Base-by-base conservation (phyloP, 441 rosid genomes). In the Hura crepitans region DNA sequence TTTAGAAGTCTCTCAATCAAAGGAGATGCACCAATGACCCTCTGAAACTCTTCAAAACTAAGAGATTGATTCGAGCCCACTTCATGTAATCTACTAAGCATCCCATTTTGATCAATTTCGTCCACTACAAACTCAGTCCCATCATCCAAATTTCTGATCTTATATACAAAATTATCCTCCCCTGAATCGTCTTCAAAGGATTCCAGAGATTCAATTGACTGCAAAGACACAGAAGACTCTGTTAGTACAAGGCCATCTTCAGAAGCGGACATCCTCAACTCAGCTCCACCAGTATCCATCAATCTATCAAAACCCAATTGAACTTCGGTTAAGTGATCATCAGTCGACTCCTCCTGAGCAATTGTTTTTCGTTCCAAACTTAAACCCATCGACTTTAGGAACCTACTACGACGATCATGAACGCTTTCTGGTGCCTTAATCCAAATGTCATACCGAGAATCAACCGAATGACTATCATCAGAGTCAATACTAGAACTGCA, bases 381-480 rank as follows among this genome's bases (percentile, higher is more conserved):
- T 68, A 73, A 70, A 43, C 85, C 87, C 91, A 89, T 89, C 91
- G 88, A 88, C 62, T 76, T 80, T 20, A 96, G 72, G 68, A 96
- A 96, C 81, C 83, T 85, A 65, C 72, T 72, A 28, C 99, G 90
- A 50, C 99, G 86, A 70, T 88, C 90, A 67, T 69, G 72, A 31
- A 95, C 84, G 77, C 92, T 88, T 71, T 42, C 79, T 1, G 91
- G 98, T 54, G 79, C 81, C 73, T 64, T 78, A 75, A 77, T 77
- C 99, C 98, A 93, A 15, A 86, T 68, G 51, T 87, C 94, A 72
- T 81, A 87, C 30, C 54, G 70, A 57, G 77, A 80, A 85, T 72
- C 68, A 30, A 23, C 39, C 60, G 23, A 56, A 35, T 74, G 73
- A 56, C 37, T 73, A 28, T 66, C 63, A 45, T 70, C 62, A 59